Base-by-base conservation (phyloP, 257 asterid genomes). In the Nicotiana sylvestris region DNA sequence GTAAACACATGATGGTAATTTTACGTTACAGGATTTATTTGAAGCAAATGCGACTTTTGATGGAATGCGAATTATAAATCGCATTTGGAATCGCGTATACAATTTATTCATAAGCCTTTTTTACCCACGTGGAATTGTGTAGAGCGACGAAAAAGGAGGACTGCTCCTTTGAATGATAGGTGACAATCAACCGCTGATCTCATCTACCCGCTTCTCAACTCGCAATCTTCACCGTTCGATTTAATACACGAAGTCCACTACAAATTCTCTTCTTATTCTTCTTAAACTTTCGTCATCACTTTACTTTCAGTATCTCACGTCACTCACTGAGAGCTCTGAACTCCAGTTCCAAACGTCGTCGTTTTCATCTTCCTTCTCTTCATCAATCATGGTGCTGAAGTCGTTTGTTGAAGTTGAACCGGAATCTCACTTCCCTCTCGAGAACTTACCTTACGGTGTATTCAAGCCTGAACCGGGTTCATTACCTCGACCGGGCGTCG, bases 401-500 rank as follows among this genome's bases (percentile, higher is more conserved):
- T 96, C 99, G 33, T 96, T 96, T 83, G 84, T 96, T 21, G 86
- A 93, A 79, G 97, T 96, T 76, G 90, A 66, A 1, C 89, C 96
- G 67, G 98, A 91, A 78, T 96, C 98, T 33, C 98, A 94, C 89
- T 96, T 96, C 88, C 97, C 99, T 25, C 87, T 96, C 21, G 97
- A 96, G 90, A 96, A 96, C 82, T 90, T 96, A 12, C 99, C 99
- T n/a, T 96, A 85, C 86, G 99, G 99, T 4, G 97, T 96, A 16
- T 96, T 96, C 91, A 90, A 85, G 89, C 86, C 90, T 39, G 87
- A 76, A 81, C 84, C 95, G 56, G 83, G 55, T 84, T 88, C 97
- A 58, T 85, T 84, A 53, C 90, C 98, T 83, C 56, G 95, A n/a
- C 97, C 98, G 21, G 98, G 87, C 12, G 97, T 96, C 35, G 98